Evolutionary conservation across 148 eudicot genomes (phyloP), one percentile per base, ranked within the genome.

Genomic region (Salicornia ramosissima): DNA sequence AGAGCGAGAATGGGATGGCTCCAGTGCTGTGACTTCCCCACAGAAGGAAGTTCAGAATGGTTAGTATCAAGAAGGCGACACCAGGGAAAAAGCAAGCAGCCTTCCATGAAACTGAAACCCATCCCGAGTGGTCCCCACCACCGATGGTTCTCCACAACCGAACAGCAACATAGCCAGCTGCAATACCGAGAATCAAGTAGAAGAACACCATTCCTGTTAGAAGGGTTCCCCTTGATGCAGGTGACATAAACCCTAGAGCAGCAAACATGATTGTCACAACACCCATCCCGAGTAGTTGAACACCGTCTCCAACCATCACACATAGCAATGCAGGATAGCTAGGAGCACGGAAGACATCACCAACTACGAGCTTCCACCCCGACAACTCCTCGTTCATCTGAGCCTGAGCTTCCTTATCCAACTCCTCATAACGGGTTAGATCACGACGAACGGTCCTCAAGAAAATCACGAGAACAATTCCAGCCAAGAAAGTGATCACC

Each of bases 81-180:
- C 96, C 92, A 4, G 92, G 96, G 83, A 87, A 90, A 79, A 90
- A 90, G 78, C 92, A 90, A 72, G 96, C 92, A 46, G 83, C 90
- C 66, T 78, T 82, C 96, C 92, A 90, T 40, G 84, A 78, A 29
- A 90, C 87, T 4, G 90, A 85, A 57, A 75, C 81, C 92, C 96
- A 90, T 51, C 96, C 96, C 46, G 74, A 72, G 54, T 79, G 65
- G 62, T 87, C 90, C 26, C 91, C 92, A 60, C 86, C 76, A 12
- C 83, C 82, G 57, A 90, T 72, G n/a, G 90, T 90, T 79, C 87
- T 83, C 95, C 89, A 89, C 76, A 89, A 26, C 14, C 91, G 87
- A 70, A 85, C 88, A 63, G 92, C 85, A 25, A 90, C 92, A 55
- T 90, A 90, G 19, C 96, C 96, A 21, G 92, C 95, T 43, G 80